Percentiles rank a stretch among this genome's conserved stretches.
phyloP scores from a whole-genome alignment of 2,329 filamentous ascomycete species.

The Achaetomium macrosporum region DNA sequence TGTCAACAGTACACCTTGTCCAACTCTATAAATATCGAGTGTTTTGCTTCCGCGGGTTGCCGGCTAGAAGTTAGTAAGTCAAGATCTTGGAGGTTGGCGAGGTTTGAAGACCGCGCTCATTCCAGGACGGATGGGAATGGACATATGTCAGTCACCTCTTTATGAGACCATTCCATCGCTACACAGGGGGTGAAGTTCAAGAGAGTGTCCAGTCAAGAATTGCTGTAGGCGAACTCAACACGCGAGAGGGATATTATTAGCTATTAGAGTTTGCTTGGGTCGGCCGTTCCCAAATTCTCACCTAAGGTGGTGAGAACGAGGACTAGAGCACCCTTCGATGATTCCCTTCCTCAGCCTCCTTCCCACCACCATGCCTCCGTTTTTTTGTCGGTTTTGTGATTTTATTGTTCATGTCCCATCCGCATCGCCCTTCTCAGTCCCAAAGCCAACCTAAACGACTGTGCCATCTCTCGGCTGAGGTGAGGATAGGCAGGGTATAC shows the following conservation, averaged over 20 bases:
- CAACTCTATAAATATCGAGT: too few species aligned
- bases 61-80: too few species aligned
- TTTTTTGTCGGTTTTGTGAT: neutral
- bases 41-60: too few species aligned
- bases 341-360: neutral
- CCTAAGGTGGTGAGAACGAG: conserved; percentile 10
- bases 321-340: conserved; percentile 14
- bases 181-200: too few species aligned
- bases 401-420: conserved; percentile 15
- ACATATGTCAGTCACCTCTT: too few species aligned
- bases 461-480: conserved; percentile 23
- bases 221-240: conserved; percentile 25
- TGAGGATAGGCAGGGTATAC: conserved; percentile 29
- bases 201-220: too few species aligned
- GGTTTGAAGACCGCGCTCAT: too few species aligned
- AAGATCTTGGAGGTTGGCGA: too few species aligned
- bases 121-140: too few species aligned
- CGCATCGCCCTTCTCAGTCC: conserved; percentile 12
- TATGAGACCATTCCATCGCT: too few species aligned
- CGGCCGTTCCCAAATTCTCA: conserved; percentile 3
- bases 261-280: conserved; percentile 27
- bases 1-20: too few species aligned
- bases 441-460: conserved; percentile 22
- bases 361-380: neutral
- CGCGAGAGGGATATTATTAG: conserved; percentile 31